phyloP scores from a whole-genome alignment of 2,329 filamentous ascomycete species.

The Pseudogymnoascus sp. region DNA sequence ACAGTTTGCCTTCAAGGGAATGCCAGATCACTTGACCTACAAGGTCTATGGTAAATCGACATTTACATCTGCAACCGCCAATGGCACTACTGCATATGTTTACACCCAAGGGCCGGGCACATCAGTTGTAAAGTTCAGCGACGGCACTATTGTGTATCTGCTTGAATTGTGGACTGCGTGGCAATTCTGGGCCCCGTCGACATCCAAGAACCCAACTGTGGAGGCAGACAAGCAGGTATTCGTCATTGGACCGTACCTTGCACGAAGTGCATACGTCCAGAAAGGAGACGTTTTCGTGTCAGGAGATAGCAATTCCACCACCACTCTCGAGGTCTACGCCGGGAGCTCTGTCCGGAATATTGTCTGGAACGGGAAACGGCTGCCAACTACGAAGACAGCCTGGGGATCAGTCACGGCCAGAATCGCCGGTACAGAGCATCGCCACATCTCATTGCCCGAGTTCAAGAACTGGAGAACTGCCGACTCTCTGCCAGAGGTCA shows the following conservation, averaged over 20 bases:
- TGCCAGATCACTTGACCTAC: slow-evolving; percentile 31
- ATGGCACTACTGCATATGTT: slow-evolving; percentile 30
- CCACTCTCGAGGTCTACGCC: slow-evolving; percentile 36
- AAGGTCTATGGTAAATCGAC: slow-evolving; percentile 34
- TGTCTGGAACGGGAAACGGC: slow-evolving; percentile 38
- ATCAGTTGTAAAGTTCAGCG: slow-evolving; percentile 41
- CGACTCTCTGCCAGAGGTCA: slow-evolving; percentile 42
- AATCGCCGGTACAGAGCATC: slow-evolving; percentile 33
- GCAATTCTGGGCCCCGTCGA: slow-evolving; percentile 47
- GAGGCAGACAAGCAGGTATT: slow-evolving; percentile 39
- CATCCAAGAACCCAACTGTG: slow-evolving; percentile 38
- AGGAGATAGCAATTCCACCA: slow-evolving; percentile 35
- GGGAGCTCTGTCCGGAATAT: slow-evolving; percentile 35
- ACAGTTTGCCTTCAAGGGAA: slow-evolving; percentile 40
- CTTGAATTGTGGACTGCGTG: slow-evolving; percentile 46
- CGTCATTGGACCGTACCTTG: slow-evolving; percentile 37
- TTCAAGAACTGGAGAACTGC: slow-evolving; percentile 41
- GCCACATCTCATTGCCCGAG: slow-evolving; percentile 36
- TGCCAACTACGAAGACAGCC: slow-evolving; percentile 31
- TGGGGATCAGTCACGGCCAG: slow-evolving; percentile 39
- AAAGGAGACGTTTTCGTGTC: slow-evolving; percentile 30
- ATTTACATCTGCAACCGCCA: slow-evolving; percentile 26
- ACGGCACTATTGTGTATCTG: slow-evolving; percentile 42
- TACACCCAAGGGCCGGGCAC: slow-evolving; percentile 41
- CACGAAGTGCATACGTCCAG: slow-evolving; percentile 33